These are phyloP conservation scores for Drosera capensis DNA, from an alignment of 148 eudicot genomes.

Conservation along the genomic window DNA sequence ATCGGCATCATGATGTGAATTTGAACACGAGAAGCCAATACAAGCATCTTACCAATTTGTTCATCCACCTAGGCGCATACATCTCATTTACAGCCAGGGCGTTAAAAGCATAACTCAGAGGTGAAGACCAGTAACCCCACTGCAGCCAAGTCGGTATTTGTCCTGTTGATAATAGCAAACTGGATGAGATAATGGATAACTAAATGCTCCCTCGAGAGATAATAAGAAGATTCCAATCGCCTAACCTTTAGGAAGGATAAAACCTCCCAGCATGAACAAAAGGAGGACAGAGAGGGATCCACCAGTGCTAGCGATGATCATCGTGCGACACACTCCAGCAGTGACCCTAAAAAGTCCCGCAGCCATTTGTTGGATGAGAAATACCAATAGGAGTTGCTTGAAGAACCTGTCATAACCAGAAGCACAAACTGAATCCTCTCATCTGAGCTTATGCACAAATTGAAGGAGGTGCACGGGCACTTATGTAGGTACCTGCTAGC, in stretches of 20 bases:
- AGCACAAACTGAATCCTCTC: neutral
- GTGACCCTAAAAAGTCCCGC: slow-evolving; percentile 73
- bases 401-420: slow-evolving; percentile 42
- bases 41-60: slow-evolving; percentile 31
- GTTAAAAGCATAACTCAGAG: slow-evolving; percentile 67
- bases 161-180: neutral
- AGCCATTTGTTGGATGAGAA: slow-evolving; percentile 89
- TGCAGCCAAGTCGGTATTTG: slow-evolving; percentile 54
- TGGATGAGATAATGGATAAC: neutral
- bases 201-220: neutral
- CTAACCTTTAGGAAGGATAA: slow-evolving; percentile 84
- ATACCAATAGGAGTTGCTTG: slow-evolving; percentile 63
- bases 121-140: slow-evolving; percentile 87
- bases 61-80: slow-evolving; percentile 93
- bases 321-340: slow-evolving; percentile 68
- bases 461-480: neutral
- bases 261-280: slow-evolving; percentile 89
- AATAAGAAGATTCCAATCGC: neutral
- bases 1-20: neutral
- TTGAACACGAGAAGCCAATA: neutral
- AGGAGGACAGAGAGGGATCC: slow-evolving; percentile 66
- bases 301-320: slow-evolving; percentile 87
- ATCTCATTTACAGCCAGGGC: slow-evolving; percentile 78
- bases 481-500: slow-evolving; percentile 47
- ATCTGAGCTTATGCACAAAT: neutral